phyloP scores from a whole-genome alignment of 768 basidiomycete species.

The Sistotremastrum suecicum region DNA sequence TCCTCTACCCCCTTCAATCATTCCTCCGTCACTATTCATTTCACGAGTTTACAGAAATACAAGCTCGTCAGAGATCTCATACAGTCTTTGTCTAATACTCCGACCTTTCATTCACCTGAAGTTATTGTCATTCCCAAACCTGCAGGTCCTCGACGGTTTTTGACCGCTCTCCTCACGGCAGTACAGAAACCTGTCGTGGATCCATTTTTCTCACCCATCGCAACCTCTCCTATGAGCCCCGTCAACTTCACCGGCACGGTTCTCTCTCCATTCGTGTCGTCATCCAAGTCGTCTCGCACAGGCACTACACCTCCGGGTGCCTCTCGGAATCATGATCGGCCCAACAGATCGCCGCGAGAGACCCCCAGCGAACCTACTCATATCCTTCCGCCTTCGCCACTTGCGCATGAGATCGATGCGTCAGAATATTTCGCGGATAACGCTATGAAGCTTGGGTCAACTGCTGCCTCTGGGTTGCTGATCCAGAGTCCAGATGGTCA shows the following conservation, averaged over 20 bases:
- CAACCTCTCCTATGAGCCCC: constrained; percentile 80
- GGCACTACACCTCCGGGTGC: constrained; percentile 30
- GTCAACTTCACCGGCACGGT: constrained; percentile 32
- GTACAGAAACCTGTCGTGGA: constrained; percentile 78
- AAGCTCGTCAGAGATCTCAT: constrained; percentile 77
- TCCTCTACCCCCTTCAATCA: constrained; percentile 17
- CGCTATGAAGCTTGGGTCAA: constrained; percentile 55
- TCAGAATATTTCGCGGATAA: constrained; percentile 63
- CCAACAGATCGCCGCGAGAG: constrained; percentile 40
- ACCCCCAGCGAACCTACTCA: constrained; percentile 22
- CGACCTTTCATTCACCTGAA: constrained; percentile 51
- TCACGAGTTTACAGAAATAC: constrained; percentile 83
- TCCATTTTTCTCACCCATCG: constrained; percentile 87
- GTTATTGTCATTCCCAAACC: constrained; percentile 97
- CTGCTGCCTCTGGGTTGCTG: constrained; percentile 74
- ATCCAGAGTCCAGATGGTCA: constrained; percentile 90
- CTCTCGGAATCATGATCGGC: constrained; percentile 48
- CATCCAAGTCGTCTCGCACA: constrained; percentile 26
- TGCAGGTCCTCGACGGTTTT: constrained; percentile 83
- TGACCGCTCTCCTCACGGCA: constrained; percentile 87
- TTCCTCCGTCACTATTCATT: constrained; percentile 61
- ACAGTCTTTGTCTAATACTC: constrained; percentile 41
- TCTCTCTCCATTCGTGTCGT: constrained; percentile 21
- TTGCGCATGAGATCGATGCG: constrained; percentile 23
- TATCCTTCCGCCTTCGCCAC: constrained; percentile 51